A percentile compares a stretch with the other conserved stretches of the same genome.
These are phyloP conservation scores for Ceratocystis ficicola DNA, from an alignment of 2,329 filamentous ascomycete genomes.

Conservation along the genomic window DNA sequence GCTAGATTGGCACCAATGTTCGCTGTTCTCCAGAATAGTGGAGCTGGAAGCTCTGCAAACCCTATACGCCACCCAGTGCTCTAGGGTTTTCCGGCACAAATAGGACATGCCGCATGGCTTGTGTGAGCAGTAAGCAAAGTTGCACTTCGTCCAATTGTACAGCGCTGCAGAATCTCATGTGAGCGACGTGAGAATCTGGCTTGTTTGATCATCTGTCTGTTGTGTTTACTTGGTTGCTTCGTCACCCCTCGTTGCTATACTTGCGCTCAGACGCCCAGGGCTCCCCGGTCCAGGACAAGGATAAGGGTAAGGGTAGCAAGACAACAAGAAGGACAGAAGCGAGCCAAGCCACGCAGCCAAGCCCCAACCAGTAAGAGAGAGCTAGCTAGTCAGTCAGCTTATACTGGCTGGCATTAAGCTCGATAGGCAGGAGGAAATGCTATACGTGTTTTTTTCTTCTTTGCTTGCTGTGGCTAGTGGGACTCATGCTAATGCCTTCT, in stretches of 20 bases:
- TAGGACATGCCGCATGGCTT: background rate
- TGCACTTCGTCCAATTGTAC: background rate
- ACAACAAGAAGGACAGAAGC: background rate
- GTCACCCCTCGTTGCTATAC: background rate
- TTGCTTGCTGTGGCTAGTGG: background rate
- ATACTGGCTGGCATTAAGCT: background rate
- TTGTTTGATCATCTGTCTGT: slow-evolving; percentile 9
- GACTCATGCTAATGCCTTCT: background rate
- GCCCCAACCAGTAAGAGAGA: background rate
- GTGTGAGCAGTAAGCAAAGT: background rate
- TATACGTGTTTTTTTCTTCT: background rate
- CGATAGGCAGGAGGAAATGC: background rate
- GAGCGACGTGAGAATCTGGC: background rate
- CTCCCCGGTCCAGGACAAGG: background rate
- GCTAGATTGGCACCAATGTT: background rate
- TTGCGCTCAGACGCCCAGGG: background rate
- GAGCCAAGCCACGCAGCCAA: slow-evolving; percentile 3
- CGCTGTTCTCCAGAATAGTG: background rate
- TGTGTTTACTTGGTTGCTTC: background rate
- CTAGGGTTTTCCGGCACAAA: background rate
- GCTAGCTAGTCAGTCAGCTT: background rate
- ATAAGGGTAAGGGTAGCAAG: slow-evolving; percentile 1
- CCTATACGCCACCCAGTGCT: background rate
- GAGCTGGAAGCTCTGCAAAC: background rate
- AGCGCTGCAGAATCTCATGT: background rate